Evolutionary conservation across 129 eudicot species (phyloP), one percentile per base, ranked within the genome.

Genomic region (Tagetes patula): DNA sequence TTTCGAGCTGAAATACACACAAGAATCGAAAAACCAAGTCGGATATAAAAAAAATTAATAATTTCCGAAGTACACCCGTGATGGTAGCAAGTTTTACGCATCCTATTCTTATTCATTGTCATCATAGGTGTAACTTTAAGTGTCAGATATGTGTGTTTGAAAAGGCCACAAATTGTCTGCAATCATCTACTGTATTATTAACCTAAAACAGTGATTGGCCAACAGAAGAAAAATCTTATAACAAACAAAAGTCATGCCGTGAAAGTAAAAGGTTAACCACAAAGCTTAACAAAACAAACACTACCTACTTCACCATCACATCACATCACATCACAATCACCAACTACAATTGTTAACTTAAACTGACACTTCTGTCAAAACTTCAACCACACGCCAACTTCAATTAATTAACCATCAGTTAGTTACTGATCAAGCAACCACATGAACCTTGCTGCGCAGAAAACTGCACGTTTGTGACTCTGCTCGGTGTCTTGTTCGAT

Each of bases 351-450:
- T 4, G 12, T 48, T 10, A 12, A 9, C 12, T 46, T 50, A 10
- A 55, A 27, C 61, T 5, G 36, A 8, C 27, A 1, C 59, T 53
- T 6, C 2, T 14, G 62, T 55, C 62, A 30, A 30, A 55, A 55
- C 37, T 33, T 58, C 39, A 32, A 6, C 6, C 6, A 27, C 37
- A 30, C 62, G 12, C 40, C 54, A 40, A 3, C 65, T 54, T 30
- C 14, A 0, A 32, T 58, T n/a, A 33, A 50, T 70, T 27, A 52
- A 41, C 13, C 56, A 43, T 59, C 41, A 42, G 43, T 75, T 60
- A 43, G 13, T 81, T 82, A 76, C 94, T 82, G 30, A 87, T 84
- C 42, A 91, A 80, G 75, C 91, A 91, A 58, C 95, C 91, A 68
- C 97, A 87, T 0, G 97, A 84, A 20, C 80, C 75, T 36, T 62